Conservation (phyloP, 148 eudicot species). For the Rhododendron molle region DNA sequence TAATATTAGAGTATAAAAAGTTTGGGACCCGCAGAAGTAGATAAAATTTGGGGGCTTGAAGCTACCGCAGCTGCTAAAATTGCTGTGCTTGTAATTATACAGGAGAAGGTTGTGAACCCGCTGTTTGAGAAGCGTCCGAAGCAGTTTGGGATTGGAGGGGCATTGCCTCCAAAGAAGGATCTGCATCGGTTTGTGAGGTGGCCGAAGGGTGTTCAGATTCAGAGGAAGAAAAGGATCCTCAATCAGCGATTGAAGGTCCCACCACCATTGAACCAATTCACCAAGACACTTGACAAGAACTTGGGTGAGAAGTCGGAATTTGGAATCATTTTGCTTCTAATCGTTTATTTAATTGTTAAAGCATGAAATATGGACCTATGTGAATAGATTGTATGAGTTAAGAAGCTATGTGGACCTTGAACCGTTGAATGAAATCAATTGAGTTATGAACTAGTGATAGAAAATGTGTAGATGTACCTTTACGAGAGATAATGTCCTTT, state of each 20-base stretch:
- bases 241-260: constrained; percentile 54
- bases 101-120: constrained; percentile 48
- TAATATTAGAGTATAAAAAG: too few species aligned
- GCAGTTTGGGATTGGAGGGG: constrained; percentile 54
- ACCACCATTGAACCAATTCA: constrained; percentile 46
- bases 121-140: constrained; percentile 41
- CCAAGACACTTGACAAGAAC: constrained; percentile 52
- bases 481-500: background rate
- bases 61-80: background rate
- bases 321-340: background rate
- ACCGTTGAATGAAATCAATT: background rate
- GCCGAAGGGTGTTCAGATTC: constrained; percentile 48
- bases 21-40: too few species aligned
- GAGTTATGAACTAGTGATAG: background rate
- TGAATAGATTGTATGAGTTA: background rate
- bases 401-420: background rate
- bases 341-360: background rate
- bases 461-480: background rate
- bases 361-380: background rate
- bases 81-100: background rate
- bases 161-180: constrained; percentile 52
- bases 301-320: constrained; percentile 22
- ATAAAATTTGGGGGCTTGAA: too few species aligned
- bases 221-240: constrained; percentile 54
- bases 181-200: constrained; percentile 45